phyloP scores from a whole-genome alignment of 2,329 filamentous ascomycete genomes.

The Arthrobotrys sinensis region DNA sequence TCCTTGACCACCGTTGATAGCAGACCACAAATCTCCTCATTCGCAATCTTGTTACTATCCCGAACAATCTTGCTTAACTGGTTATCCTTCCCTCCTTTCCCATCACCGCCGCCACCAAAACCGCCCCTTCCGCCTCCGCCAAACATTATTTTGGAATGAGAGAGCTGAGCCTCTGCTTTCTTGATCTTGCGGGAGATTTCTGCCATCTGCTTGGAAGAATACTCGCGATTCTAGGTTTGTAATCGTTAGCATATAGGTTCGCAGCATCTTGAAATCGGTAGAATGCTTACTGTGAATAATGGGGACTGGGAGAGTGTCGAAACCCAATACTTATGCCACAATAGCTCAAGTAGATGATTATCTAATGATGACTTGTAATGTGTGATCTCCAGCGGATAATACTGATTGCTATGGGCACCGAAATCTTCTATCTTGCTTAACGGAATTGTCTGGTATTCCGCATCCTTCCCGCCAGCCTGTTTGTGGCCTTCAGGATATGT shows the following conservation, averaged over 20 bases:
- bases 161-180: conserved; percentile 71
- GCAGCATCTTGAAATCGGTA: background rate
- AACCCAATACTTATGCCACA: conserved; percentile 99
- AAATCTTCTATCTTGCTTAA: conserved; percentile 96
- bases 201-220: conserved; percentile 89
- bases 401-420: conserved; percentile 88
- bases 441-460: conserved; percentile 83
- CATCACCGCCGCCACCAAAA: conserved; percentile 65
- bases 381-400: conserved; percentile 91
- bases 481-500: conserved; percentile 86
- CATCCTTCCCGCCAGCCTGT: conserved; percentile 70
- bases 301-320: conserved; percentile 93
- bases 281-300: conserved; percentile 75
- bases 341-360: conserved; percentile 83
- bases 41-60: conserved; percentile 74
- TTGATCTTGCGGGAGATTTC: conserved; percentile 88
- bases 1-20: conserved; percentile 67
- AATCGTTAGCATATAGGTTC: background rate
- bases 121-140: conserved; percentile 65
- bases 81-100: conserved; percentile 67
- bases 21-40: conserved; percentile 70
- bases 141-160: conserved; percentile 64
- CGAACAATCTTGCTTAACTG: conserved; percentile 72
- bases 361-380: conserved; percentile 96
- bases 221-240: conserved; percentile 80